Evolutionary conservation across 169 alveolate genomes (phyloP).

Genomic region (Fabrea salina): DNA sequence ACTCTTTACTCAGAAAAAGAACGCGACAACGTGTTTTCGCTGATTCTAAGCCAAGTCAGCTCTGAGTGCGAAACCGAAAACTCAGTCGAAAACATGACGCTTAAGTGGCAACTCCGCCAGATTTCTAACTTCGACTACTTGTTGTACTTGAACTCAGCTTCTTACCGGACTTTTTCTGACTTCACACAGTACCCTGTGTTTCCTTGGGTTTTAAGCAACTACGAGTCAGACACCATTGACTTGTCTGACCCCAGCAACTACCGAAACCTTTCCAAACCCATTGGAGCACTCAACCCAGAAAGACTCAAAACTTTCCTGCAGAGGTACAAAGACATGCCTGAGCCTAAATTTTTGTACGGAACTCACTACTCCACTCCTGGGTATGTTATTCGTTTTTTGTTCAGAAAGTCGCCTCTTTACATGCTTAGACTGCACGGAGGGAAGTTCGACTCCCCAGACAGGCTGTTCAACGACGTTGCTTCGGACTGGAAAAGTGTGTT

Average conservation of each 20-base stretch:
- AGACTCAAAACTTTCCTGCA: conserved; percentile 72
- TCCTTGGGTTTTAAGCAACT: conserved; percentile 95
- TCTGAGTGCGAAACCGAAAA: conserved; percentile 62
- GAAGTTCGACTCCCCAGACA: conserved; percentile 74
- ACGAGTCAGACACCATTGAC: conserved; percentile 60
- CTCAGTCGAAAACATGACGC: conserved; percentile 62
- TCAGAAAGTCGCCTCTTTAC: conserved; percentile 92
- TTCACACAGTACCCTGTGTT: conserved; percentile 95
- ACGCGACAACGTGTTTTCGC: conserved; percentile 68
- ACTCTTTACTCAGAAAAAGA: conserved; percentile 63
- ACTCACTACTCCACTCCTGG: conserved; percentile 98
- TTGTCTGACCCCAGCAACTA: conserved; percentile 66
- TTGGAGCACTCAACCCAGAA: conserved; percentile 88
- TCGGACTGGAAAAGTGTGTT: conserved; percentile 60
- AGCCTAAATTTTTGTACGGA: conserved; percentile 90
- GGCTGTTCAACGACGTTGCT: conserved; percentile 68
- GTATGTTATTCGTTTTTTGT: conserved; percentile 92
- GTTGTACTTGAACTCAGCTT: conserved; percentile 71
- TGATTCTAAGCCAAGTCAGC: conserved; percentile 48
- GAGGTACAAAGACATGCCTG: conserved; percentile 70
- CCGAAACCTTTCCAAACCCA: conserved; percentile 91
- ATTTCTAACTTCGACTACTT: conserved; percentile 76
- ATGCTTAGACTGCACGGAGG: conserved; percentile 91
- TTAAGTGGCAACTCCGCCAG: conserved; percentile 87
- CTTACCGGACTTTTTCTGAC: conserved; percentile 79